Percentiles rank a stretch among this genome's conserved stretches.
phyloP scores from a whole-genome alignment of 208 protist species.

The Leishmania aethiopica region DNA sequence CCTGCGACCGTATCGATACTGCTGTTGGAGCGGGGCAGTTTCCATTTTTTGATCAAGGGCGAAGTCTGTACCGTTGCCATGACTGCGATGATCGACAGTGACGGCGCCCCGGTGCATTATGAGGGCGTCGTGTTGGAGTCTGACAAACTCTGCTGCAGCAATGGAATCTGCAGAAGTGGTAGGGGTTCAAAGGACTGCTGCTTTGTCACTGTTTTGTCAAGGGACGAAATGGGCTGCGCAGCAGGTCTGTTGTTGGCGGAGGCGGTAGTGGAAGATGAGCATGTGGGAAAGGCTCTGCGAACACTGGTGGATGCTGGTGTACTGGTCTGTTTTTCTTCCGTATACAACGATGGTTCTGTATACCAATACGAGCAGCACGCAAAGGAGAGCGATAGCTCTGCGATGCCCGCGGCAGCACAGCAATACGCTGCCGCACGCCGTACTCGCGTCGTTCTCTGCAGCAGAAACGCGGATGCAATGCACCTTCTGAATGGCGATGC shows the following conservation, averaged over 20 bases:
- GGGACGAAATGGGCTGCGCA: background rate
- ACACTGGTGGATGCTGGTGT: background rate
- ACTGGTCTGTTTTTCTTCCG: background rate
- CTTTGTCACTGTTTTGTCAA: background rate
- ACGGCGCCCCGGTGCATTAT: background rate
- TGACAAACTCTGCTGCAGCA: background rate
- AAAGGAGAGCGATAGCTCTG: background rate
- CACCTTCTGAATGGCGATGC: background rate
- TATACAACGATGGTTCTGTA: background rate
- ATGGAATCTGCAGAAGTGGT: background rate
- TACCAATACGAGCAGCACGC: background rate
- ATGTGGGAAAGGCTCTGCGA: background rate
- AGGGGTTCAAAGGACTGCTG: background rate
- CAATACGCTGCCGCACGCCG: background rate
- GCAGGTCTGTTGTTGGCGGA: background rate
- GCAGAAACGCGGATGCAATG: constrained; percentile 9
- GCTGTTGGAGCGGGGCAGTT: background rate
- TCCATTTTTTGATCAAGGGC: background rate
- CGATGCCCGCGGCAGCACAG: no score
- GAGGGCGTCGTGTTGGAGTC: background rate
- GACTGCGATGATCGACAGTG: background rate
- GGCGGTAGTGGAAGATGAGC: background rate
- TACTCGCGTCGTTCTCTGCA: background rate
- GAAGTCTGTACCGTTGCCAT: background rate
- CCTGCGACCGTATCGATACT: background rate